Conservation (phyloP, 2,329 filamentous ascomycete genomes). For the Teratosphaeria destructans region DNA sequence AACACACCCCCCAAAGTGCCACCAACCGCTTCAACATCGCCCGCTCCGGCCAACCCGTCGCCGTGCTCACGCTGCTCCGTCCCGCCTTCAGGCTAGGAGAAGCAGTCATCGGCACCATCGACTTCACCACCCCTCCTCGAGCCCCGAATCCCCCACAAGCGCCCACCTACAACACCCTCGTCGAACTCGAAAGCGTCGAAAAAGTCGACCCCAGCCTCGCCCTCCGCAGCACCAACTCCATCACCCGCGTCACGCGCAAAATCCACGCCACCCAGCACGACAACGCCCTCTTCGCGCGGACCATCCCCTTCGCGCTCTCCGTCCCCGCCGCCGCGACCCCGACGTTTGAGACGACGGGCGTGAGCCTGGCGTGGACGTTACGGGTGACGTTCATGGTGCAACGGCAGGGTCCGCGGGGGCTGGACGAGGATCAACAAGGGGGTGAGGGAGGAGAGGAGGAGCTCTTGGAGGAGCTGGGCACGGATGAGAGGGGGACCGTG, state of each 20-base stretch:
- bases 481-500: constrained; percentile 26
- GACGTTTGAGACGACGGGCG: constrained; percentile 81
- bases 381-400: constrained; percentile 81
- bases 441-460: constrained; percentile 52
- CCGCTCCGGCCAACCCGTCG: constrained; percentile 81
- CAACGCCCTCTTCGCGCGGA: constrained; percentile 68
- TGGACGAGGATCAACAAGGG: constrained; percentile 50
- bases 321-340: constrained; percentile 79
- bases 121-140: constrained; percentile 49
- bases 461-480: constrained; percentile 24
- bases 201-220: constrained; percentile 71
- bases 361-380: constrained; percentile 80
- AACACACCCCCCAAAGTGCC: constrained; percentile 48
- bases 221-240: constrained; percentile 72
- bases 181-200: constrained; percentile 78
- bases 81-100: constrained; percentile 86
- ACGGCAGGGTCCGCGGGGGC: constrained; percentile 6
- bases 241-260: constrained; percentile 76
- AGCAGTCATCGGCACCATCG: constrained; percentile 70
- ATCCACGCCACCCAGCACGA: constrained; percentile 70
- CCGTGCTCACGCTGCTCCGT: constrained; percentile 77
- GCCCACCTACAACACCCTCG: constrained; percentile 74
- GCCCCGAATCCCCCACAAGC: constrained; percentile 31
- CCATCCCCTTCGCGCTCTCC: constrained; percentile 69
- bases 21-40: constrained; percentile 96